phyloP scores from a whole-genome alignment of 1,284 basidiomycete genomes.

The Filobasidium uniguttulatum region DNA sequence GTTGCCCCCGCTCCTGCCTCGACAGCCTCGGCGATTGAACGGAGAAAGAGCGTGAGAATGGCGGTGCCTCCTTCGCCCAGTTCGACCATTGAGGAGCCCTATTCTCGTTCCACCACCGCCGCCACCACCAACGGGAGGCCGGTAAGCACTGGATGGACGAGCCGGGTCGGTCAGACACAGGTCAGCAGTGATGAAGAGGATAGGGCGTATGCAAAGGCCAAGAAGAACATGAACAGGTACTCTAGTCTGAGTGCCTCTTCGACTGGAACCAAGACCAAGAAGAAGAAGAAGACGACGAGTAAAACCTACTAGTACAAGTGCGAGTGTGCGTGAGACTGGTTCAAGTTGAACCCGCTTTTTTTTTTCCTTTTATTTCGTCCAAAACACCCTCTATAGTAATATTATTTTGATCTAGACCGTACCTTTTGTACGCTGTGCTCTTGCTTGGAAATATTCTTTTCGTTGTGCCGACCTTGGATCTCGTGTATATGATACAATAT shows the following conservation, averaged over 20 bases:
- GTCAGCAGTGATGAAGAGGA: slow-evolving; percentile 33
- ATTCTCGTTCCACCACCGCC: slow-evolving; percentile 10
- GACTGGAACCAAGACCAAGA: slow-evolving; percentile 15
- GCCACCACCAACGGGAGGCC: too few relatives aligned
- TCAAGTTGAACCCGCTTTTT: too few relatives aligned
- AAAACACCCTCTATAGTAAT: too few relatives aligned
- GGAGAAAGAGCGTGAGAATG: slow-evolving; percentile 33
- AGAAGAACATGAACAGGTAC: slow-evolving; percentile 23
- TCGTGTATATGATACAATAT: too few relatives aligned
- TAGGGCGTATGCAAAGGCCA: slow-evolving; percentile 25
- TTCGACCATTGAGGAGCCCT: slow-evolving; percentile 2
- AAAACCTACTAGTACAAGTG: too few relatives aligned
- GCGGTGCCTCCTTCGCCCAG: slow-evolving; percentile 26
- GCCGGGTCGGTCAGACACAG: slow-evolving; percentile 28
- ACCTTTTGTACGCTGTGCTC: too few relatives aligned
- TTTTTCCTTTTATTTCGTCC: too few relatives aligned
- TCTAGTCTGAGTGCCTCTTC: slow-evolving; percentile 17
- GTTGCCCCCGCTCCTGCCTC: slow-evolving; percentile 9
- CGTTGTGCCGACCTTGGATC: too few relatives aligned
- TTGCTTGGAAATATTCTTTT: too few relatives aligned
- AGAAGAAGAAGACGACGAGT: slow-evolving; percentile 11
- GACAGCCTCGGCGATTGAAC: slow-evolving; percentile 13
- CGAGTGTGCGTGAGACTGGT: too few relatives aligned
- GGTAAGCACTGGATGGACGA: slow-evolving; percentile 21
- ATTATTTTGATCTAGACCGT: too few relatives aligned